Evolutionary conservation across 73 alveolate genomes (phyloP).

Genomic region (Stentor roeselii): DNA sequence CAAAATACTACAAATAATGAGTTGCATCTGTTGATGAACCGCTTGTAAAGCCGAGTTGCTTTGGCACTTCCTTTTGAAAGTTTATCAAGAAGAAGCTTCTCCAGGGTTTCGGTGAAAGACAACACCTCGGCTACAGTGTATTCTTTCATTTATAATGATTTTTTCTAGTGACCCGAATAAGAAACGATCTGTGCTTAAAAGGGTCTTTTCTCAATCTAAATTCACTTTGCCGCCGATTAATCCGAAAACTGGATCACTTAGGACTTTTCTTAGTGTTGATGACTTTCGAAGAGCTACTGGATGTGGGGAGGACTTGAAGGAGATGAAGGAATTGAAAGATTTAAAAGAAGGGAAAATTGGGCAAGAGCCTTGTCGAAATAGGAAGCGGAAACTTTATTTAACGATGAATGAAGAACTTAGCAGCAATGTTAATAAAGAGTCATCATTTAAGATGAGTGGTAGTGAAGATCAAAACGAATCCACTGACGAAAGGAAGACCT

Average conservation of each 20-base stretch:
- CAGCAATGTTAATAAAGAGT: neutral
- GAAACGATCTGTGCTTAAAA: too few species aligned
- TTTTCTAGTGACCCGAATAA: too few species aligned
- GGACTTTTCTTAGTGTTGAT: neutral
- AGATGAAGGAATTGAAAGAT: neutral
- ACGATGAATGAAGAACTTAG: constrained; percentile 25
- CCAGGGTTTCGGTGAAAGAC: neutral
- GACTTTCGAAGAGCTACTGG: neutral
- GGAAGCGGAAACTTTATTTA: neutral
- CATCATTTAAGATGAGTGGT: neutral
- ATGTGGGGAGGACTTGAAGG: neutral
- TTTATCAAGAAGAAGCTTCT: neutral
- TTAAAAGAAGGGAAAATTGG: too few species aligned
- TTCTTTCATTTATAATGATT: neutral
- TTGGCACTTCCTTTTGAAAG: neutral
- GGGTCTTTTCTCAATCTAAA: too few species aligned
- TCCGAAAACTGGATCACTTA: neutral
- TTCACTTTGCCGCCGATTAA: neutral
- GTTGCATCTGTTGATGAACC: constrained; percentile 15
- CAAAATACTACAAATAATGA: neutral
- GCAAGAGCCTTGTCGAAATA: neutral
- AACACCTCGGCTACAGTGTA: neutral
- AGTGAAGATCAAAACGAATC: neutral
- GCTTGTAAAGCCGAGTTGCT: neutral
- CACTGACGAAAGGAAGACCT: neutral